Conservation (phyloP, 345 rosid genomes). For the Fremontodendron californicum region DNA sequence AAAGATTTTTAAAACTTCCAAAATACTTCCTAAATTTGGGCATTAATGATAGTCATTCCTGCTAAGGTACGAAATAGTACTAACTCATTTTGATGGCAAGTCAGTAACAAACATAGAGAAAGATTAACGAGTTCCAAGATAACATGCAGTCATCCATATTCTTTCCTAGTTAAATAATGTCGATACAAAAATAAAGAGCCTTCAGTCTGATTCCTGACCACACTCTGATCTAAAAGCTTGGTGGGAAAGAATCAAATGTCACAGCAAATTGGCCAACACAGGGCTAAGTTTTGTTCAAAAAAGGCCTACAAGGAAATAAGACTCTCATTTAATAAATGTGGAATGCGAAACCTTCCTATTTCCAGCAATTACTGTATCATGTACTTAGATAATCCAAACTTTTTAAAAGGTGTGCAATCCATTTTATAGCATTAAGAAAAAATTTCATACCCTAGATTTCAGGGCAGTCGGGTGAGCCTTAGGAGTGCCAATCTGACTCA, state of each 20-base stretch:
- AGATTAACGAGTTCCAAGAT: not conserved
- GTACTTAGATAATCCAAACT: not conserved
- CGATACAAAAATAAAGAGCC: not conserved
- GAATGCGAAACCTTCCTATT: not conserved
- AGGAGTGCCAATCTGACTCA: constrained; percentile 66
- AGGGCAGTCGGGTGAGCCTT: constrained; percentile 57
- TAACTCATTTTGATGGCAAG: constrained; percentile 4
- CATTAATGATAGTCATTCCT: not conserved
- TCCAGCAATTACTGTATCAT: constrained; percentile 10
- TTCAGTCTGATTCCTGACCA: constrained; percentile 1
- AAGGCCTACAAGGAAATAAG: not conserved
- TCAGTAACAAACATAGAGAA: not conserved
- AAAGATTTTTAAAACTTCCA: not conserved
- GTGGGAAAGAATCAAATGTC: not conserved
- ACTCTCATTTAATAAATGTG: not conserved
- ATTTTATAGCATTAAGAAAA: not conserved
- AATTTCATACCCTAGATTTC: constrained; percentile 73
- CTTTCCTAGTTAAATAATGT: not conserved
- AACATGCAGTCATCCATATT: not conserved
- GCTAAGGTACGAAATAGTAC: not conserved
- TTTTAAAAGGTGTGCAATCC: constrained; percentile 7
- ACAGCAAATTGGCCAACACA: constrained; percentile 2
- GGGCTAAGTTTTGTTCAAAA: constrained; percentile 2
- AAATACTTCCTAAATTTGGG: constrained; percentile 3
- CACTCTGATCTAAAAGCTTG: not conserved